Evolutionary conservation across 768 basidiomycete species (phyloP).

Genomic region (Hericium rajendrae): DNA sequence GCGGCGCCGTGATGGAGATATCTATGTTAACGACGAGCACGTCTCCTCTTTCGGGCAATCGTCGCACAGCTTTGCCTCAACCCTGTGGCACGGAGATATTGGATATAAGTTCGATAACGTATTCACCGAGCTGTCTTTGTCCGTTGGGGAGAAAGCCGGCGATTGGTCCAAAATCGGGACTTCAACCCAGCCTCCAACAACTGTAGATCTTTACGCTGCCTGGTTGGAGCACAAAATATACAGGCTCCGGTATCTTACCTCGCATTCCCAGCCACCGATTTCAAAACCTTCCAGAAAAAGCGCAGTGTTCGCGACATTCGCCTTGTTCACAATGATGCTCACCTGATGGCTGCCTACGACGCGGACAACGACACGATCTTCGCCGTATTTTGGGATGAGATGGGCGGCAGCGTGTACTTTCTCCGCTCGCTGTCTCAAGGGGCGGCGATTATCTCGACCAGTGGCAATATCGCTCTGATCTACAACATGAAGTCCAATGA

Average conservation of each 20-base stretch:
- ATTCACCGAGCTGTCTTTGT: slow-evolving; percentile 24
- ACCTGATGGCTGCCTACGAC: slow-evolving; percentile 44
- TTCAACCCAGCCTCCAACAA: slow-evolving; percentile 39
- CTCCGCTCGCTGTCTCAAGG: slow-evolving; percentile 16
- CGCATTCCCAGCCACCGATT: slow-evolving; percentile 41
- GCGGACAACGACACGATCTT: slow-evolving; percentile 29
- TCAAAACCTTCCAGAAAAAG: slow-evolving; percentile 31
- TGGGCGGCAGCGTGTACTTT: slow-evolving; percentile 36
- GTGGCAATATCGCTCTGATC: slow-evolving; percentile 35
- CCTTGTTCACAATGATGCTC: slow-evolving; percentile 34
- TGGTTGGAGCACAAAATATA: slow-evolving; percentile 38
- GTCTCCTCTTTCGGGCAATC: slow-evolving; percentile 2
- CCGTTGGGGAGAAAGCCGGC: slow-evolving; percentile 42
- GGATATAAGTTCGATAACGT: slow-evolving; percentile 46
- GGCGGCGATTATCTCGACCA: slow-evolving; percentile 27
- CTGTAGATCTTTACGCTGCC: slow-evolving; percentile 55
- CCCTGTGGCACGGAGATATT: slow-evolving; percentile 58
- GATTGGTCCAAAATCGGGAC: slow-evolving; percentile 49
- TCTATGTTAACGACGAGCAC: slow-evolving; percentile 32
- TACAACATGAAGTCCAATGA: slow-evolving; percentile 31
- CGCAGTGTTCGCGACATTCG: slow-evolving; percentile 2
- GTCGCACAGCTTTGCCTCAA: slow-evolving; percentile 21
- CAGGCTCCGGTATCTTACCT: slow-evolving; percentile 35
- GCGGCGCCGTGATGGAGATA: slow-evolving; percentile 32
- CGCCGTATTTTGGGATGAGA: slow-evolving; percentile 47